Evolutionary conservation across 2,329 filamentous ascomycete genomes (phyloP), one percentile per base, ranked within the genome.

Genomic region (Plenodomus biglobosus): DNA sequence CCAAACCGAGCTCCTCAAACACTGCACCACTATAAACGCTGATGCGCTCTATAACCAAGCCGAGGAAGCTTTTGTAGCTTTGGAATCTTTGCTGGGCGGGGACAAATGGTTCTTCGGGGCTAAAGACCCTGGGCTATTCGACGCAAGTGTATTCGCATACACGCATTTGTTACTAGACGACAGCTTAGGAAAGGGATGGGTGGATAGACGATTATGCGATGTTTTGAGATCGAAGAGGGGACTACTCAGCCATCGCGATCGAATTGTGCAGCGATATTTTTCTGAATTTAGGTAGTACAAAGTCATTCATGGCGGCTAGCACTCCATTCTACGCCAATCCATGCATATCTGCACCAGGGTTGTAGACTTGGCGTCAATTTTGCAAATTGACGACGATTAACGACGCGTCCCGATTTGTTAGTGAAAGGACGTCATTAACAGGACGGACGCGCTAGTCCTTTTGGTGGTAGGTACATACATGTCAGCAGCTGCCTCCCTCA

Each of bases 81-180:
- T 90, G 8, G 82, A 83, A 2, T 76, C 71, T 17, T 62, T 87
- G 8, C 73, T 90, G 8, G 83, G 78, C 1, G 70, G 79, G 1
- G 71, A 83, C 32, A 62, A 74, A 16, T 86, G 84, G 77, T 88
- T 87, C 68, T 87, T 86, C 62, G 79, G 75, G 3, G 66, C 69
- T 48, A 42, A 70, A 22, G 67, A 71, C 15, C 90, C 92, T 0
- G 84, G 85, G 0, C 66, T 92, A 19, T 92, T 97, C 60, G 94
- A 99, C 73, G 92, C 92, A 6, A 85, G 84, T 44, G 83, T 97
- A 2, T 97, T 96, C 73, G 85, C 90, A 3, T 99, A 96, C 71
- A 92, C 89, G 0, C 84, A 95, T 70, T 76, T 95, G 42, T 76
- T 97, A 43, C 73, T 95, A 42, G 84, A 88, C 50, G 79, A 84